Conservation (phyloP, 495 filamentous ascomycete species). For the Penicillium arizonense region DNA sequence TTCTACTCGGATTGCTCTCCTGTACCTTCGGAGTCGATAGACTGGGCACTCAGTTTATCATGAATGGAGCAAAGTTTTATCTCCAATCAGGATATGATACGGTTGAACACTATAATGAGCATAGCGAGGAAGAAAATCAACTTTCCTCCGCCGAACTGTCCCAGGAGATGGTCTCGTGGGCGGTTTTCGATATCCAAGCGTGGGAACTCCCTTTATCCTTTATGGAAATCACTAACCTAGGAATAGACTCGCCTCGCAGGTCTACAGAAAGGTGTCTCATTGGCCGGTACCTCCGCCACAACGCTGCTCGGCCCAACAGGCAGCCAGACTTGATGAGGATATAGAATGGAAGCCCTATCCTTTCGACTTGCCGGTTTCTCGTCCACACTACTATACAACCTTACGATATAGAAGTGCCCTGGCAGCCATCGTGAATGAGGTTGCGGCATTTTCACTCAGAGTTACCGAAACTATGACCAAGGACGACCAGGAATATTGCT, state of each 20-base stretch:
- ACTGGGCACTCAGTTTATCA: slow-evolving; percentile 23
- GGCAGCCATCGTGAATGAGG: slow-evolving; percentile 15
- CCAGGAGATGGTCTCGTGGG: slow-evolving; percentile 26
- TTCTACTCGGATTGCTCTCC: slow-evolving; percentile 24
- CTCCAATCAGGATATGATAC: slow-evolving; percentile 7
- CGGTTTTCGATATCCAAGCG: slow-evolving; percentile 25
- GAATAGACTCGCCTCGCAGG: slow-evolving; percentile 23
- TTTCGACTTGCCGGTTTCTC: slow-evolving; percentile 3
- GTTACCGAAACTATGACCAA: neutral
- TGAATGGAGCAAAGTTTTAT: slow-evolving; percentile 19
- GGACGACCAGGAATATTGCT: neutral
- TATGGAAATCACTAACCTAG: neutral
- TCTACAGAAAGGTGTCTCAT: slow-evolving; percentile 18
- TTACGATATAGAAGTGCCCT: slow-evolving; percentile 13
- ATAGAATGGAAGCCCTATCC: neutral
- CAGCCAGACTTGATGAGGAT: slow-evolving; percentile 14
- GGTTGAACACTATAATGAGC: neutral
- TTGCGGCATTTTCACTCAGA: slow-evolving; percentile 13
- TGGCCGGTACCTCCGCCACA: slow-evolving; percentile 17
- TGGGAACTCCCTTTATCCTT: slow-evolving; percentile 1
- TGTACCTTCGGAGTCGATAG: slow-evolving; percentile 30
- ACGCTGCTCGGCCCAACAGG: slow-evolving; percentile 14
- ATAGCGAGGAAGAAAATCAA: neutral
- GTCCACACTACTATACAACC: slow-evolving; percentile 13
- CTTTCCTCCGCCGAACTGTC: slow-evolving; percentile 1